Evolutionary conservation across 2,329 filamentous ascomycete genomes (phyloP), one percentile per base, ranked within the genome.

Genomic region (Scedosporium boydii): DNA sequence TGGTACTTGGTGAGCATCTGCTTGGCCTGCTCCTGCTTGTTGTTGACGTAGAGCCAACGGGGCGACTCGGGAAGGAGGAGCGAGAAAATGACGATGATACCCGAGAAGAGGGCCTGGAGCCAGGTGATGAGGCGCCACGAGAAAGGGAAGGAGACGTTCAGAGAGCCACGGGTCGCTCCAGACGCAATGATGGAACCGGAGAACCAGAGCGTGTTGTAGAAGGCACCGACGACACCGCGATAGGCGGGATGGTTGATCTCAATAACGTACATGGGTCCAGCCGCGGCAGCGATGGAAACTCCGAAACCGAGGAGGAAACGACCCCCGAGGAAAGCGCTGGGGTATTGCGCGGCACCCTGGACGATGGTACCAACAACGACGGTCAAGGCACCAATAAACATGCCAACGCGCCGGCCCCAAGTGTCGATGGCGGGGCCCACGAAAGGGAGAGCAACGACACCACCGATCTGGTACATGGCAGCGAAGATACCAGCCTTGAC

Each of bases 201-300:
- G 61, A 75, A 75, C 76, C 77, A 80, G 62, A 75, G 72, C 21
- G 75, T 77, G 67, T 78, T 78, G 70, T 77, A 78, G 5, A 87
- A 78, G 51, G 83, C 86, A 0, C 84, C 86, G 66, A 86, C 76
- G 23, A 84, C 76, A 48, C 84, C 85, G 64, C 86, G 79, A 70
- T 84, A 85, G 2, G 81, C 80, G 0, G 86, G 86, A 67, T 88
- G 86, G 1, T 83, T 79, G 62, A 86, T 77, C 70, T 89, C 86
- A 55, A 84, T 81, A 16, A 82, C 81, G 68, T 87, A 87, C n/a
- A 83, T 80, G 1, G 86, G 86, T 1, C 82, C 85, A 4, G 84
- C 83, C 3, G 82, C 79, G 4, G 81, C 79, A 3, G 82, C 80
- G 63, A 88, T 83, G 2, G 81, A 78, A 51, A 85, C 83, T 46